phyloP scores from a whole-genome alignment of 768 basidiomycete species.

The Collybiopsis confluens region DNA sequence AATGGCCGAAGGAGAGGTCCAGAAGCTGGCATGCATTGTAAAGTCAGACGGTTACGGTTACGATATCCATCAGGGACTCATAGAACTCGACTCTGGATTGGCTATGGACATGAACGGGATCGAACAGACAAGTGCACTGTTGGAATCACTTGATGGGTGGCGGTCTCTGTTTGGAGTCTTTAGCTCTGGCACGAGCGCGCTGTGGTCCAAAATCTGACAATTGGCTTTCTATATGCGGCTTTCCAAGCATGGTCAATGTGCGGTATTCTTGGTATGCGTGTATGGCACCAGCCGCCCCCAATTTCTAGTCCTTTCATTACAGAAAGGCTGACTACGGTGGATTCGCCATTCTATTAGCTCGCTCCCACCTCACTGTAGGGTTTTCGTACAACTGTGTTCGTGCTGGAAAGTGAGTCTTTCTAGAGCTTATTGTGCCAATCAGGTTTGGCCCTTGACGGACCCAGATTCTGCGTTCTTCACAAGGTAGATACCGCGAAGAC shows the following conservation, averaged over 20 bases:
- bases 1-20: constrained; percentile 6
- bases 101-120: constrained; percentile 1
- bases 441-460: neutral
- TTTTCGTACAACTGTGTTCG: neutral
- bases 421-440: neutral
- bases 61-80: neutral
- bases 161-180: neutral
- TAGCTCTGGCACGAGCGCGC: constrained; percentile 1
- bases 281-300: constrained; percentile 3
- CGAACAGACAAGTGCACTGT: constrained; percentile 4
- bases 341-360: neutral
- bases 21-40: constrained; percentile 3
- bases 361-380: neutral
- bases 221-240: constrained; percentile 1
- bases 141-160: neutral
- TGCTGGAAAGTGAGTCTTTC: neutral
- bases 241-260: neutral
- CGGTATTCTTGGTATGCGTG: neutral
- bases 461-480: neutral
- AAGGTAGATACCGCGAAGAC: neutral
- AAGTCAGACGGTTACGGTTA: constrained; percentile 4
- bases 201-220: neutral
- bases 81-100: constrained; percentile 4
- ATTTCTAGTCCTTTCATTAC: constrained; percentile 2
- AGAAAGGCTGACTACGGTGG: constrained; percentile 7